Evolutionary conservation across 2,329 filamentous ascomycete species (phyloP).

Genomic region (Fusarium aywerte): DNA sequence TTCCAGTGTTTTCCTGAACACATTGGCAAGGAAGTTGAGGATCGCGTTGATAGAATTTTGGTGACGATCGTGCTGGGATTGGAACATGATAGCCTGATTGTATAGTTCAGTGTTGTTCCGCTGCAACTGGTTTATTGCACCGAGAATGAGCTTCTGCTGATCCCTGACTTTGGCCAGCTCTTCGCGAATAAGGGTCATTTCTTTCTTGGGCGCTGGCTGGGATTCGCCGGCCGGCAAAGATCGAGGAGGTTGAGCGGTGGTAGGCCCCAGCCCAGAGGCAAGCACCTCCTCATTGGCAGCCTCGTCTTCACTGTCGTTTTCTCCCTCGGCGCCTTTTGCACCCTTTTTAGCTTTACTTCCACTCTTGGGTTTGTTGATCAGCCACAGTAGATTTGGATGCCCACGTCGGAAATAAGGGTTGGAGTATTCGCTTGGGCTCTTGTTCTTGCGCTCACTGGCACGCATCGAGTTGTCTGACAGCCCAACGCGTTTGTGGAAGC

Average conservation of each 20-base stretch:
- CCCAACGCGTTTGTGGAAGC: slow-evolving; percentile 95
- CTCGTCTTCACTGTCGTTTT: slow-evolving; percentile 75
- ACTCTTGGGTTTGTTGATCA: slow-evolving; percentile 95
- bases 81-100: slow-evolving; percentile 87
- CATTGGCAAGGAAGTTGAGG: slow-evolving; percentile 93
- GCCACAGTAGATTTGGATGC: slow-evolving; percentile 90
- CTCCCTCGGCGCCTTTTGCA: slow-evolving; percentile 71
- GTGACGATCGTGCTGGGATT: slow-evolving; percentile 92
- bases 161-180: slow-evolving; percentile 85
- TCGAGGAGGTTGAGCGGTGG: slow-evolving; percentile 39
- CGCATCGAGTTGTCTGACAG: slow-evolving; percentile 98
- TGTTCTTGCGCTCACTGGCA: slow-evolving; percentile 95
- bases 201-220: slow-evolving; percentile 71
- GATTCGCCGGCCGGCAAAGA: slow-evolving; percentile 58
- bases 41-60: slow-evolving; percentile 99
- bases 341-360: slow-evolving; percentile 69
- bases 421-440: slow-evolving; percentile 97
- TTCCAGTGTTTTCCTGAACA: slow-evolving; percentile 93
- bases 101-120: slow-evolving; percentile 90
- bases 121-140: slow-evolving; percentile 81
- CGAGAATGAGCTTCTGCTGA: slow-evolving; percentile 87
- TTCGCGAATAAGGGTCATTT: slow-evolving; percentile 79
- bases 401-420: slow-evolving; percentile 96
- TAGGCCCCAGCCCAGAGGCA: slow-evolving; percentile 35
- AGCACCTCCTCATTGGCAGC: slow-evolving; percentile 56